Conservation (phyloP, 2,329 filamentous ascomycete genomes). For the Fusarium decemcellulare region DNA sequence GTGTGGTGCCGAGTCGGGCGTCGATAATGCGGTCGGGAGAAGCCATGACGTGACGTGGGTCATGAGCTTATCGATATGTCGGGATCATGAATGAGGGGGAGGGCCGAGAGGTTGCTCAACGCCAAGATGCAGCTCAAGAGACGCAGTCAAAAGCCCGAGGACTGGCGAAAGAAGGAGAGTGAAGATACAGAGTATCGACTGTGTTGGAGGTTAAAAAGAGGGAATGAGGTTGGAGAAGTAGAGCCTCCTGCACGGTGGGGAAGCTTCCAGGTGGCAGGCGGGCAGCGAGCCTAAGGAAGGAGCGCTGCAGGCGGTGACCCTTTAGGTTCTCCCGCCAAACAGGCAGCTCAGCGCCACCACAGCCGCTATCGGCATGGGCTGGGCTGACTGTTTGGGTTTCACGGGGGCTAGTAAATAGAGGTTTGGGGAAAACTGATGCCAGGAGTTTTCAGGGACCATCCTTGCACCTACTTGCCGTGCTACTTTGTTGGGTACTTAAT, state of each 20-base stretch:
- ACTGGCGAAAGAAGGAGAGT: constrained; percentile 4
- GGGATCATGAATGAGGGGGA: constrained; percentile 37
- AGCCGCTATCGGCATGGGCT: constrained; percentile 10
- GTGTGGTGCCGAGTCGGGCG: constrained; percentile 7
- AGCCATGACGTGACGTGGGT: constrained; percentile 38
- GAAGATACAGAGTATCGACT: constrained; percentile 39
- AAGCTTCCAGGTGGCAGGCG: constrained; percentile 11
- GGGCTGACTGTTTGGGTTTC: background rate
- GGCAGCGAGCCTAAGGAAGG: constrained; percentile 10
- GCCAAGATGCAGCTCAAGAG: background rate
- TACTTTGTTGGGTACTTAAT: background rate
- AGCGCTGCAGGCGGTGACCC: constrained; percentile 1
- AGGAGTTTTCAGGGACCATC: background rate
- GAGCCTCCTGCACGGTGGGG: constrained; percentile 21
- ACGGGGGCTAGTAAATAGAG: too few species aligned
- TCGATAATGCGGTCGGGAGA: constrained; percentile 23
- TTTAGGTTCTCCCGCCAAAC: constrained; percentile 14
- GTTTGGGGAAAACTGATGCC: too few species aligned
- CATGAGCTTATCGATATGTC: constrained; percentile 38
- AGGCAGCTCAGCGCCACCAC: constrained; percentile 24
- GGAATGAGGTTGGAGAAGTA: constrained; percentile 29
- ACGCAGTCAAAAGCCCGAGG: background rate
- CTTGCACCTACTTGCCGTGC: background rate
- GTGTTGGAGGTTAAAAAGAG: constrained; percentile 28
- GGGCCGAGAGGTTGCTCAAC: background rate